Evolutionary conservation across 176 grass and related monocot genomes (phyloP).

Genomic region (Puccinellia tenuiflora): DNA sequence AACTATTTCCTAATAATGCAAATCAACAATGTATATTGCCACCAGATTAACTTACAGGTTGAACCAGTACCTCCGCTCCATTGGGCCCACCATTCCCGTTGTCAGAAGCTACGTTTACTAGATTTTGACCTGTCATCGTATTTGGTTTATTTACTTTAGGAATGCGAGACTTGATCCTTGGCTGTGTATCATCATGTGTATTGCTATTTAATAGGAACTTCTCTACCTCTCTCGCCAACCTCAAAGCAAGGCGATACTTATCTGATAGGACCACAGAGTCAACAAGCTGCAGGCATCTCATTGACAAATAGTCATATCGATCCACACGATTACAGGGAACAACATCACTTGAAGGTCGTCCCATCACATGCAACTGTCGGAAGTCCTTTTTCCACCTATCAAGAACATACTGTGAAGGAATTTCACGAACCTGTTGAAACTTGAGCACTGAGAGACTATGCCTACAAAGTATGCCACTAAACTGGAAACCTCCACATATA

Average conservation of each 20-base stretch:
- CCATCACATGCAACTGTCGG: slow-evolving; percentile 73
- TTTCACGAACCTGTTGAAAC: slow-evolving; percentile 89
- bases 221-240: slow-evolving; percentile 79
- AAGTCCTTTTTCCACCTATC: slow-evolving; percentile 97
- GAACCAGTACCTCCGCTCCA: slow-evolving; percentile 44
- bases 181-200: slow-evolving; percentile 94
- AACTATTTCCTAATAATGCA: slow-evolving; percentile 6
- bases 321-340: slow-evolving; percentile 78
- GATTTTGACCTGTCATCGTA: slow-evolving; percentile 44
- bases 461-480: slow-evolving; percentile 82
- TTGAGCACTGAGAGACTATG: slow-evolving; percentile 89
- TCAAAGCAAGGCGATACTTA: slow-evolving; percentile 89
- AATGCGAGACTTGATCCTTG: slow-evolving; percentile 76
- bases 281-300: slow-evolving; percentile 91
- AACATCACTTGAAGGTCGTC: slow-evolving; percentile 59
- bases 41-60: slow-evolving; percentile 11
- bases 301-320: slow-evolving; percentile 92
- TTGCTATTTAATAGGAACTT: slow-evolving; percentile 80
- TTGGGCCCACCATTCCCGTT: slow-evolving; percentile 47
- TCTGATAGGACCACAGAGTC: slow-evolving; percentile 85
- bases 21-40: neutral
- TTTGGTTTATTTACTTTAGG: slow-evolving; percentile 64
- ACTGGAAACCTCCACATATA: slow-evolving; percentile 98
- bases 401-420: slow-evolving; percentile 75
- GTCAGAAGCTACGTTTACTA: slow-evolving; percentile 28